Conservation (phyloP, 768 basidiomycete species). For the Tulasnella sp. region DNA sequence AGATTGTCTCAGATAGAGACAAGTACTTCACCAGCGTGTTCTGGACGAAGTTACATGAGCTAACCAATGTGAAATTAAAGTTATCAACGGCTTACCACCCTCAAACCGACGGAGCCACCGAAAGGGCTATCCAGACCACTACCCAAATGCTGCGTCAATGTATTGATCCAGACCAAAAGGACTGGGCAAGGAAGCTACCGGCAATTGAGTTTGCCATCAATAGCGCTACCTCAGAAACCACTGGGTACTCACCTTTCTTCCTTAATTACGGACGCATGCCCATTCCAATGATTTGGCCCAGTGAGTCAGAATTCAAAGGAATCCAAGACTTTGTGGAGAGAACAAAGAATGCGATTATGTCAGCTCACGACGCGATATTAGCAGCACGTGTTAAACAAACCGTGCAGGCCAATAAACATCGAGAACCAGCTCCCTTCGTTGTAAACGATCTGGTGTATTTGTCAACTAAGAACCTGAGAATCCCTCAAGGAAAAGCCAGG, state of each 20-base stretch:
- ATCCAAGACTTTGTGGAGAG: slow-evolving; percentile 22
- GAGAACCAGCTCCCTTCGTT: slow-evolving; percentile 17
- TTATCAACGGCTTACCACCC: slow-evolving; percentile 35
- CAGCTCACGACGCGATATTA: slow-evolving; percentile 26
- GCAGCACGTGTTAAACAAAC: slow-evolving; percentile 27
- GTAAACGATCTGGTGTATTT: slow-evolving; percentile 25
- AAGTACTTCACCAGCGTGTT: slow-evolving; percentile 33
- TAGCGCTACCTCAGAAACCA: slow-evolving; percentile 8
- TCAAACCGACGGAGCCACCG: slow-evolving; percentile 31
- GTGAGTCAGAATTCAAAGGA: slow-evolving; percentile 21
- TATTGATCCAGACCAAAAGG: slow-evolving; percentile 13
- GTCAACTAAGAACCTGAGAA: slow-evolving; percentile 22
- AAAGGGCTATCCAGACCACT: slow-evolving; percentile 23
- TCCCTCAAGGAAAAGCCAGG: slow-evolving; percentile 23
- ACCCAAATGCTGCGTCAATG: background rate
- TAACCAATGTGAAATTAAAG: slow-evolving; percentile 24
- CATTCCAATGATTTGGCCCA: background rate
- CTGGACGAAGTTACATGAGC: slow-evolving; percentile 29
- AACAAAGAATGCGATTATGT: slow-evolving; percentile 23
- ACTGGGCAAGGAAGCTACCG: slow-evolving; percentile 1
- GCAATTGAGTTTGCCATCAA: slow-evolving; percentile 19
- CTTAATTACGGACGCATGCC: background rate
- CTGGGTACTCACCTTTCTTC: slow-evolving; percentile 6
- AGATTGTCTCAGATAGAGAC: slow-evolving; percentile 33
- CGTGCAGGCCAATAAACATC: slow-evolving; percentile 21